Evolutionary conservation across 2,329 filamentous ascomycete species (phyloP).

Genomic region (Ophiostoma himal-ulmi): DNA sequence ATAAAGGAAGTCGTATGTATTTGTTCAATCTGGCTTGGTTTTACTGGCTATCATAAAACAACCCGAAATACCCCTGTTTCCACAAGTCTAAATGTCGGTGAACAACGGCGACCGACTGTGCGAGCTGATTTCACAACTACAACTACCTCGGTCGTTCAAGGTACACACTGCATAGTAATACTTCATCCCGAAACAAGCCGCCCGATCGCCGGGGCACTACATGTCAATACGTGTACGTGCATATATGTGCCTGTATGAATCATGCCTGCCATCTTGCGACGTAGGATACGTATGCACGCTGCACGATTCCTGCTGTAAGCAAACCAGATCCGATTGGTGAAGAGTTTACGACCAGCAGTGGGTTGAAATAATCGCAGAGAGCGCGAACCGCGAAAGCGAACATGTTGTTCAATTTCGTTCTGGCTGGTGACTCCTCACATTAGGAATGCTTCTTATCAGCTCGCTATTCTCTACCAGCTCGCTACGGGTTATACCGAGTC

Average conservation of each 20-base stretch:
- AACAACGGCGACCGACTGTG: neutral
- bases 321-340: neutral
- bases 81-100: neutral
- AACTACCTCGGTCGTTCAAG: too few species aligned
- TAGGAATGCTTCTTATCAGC: too few species aligned
- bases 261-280: neutral
- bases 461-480: neutral
- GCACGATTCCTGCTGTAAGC: neutral
- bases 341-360: neutral
- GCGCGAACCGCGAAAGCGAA: neutral
- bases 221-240: neutral
- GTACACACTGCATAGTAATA: neutral
- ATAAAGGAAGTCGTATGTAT: neutral
- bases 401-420: neutral
- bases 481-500: slow-evolving; percentile 14
- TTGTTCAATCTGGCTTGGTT: neutral
- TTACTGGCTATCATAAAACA: too few species aligned
- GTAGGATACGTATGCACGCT: slow-evolving; percentile 3
- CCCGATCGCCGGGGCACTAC: slow-evolving; percentile 2
- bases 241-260: slow-evolving; percentile 7
- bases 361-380: neutral
- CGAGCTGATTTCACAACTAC: neutral
- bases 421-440: too few species aligned
- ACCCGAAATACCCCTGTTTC: too few species aligned
- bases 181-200: neutral